phyloP scores from a whole-genome alignment of 257 asterid genomes.

The Nicotiana undulata region DNA sequence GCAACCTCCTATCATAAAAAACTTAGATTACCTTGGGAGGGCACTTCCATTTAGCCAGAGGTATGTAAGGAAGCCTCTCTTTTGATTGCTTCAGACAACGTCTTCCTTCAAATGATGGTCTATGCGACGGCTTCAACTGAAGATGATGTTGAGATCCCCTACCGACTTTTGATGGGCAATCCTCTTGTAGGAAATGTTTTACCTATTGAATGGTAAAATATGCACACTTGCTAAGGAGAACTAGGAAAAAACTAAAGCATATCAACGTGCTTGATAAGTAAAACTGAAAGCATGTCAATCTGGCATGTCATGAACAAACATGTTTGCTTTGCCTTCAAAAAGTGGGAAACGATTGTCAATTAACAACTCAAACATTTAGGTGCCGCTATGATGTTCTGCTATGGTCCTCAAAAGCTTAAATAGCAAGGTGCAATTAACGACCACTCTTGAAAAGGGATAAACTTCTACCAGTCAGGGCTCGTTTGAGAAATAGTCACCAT shows the following conservation, averaged over 20 bases:
- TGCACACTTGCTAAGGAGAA: background rate
- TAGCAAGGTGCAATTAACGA: background rate
- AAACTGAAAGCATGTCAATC: background rate
- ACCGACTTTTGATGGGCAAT: constrained; percentile 13
- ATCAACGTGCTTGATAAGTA: background rate
- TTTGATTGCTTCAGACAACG: background rate
- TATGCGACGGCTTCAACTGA: background rate
- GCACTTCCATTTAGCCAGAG: constrained; percentile 19
- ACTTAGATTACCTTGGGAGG: constrained; percentile 21
- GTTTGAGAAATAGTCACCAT: background rate
- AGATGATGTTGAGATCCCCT: background rate
- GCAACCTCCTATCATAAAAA: background rate
- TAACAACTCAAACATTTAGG: background rate
- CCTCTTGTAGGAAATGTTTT: background rate
- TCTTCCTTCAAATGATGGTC: background rate
- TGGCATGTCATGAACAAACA: background rate
- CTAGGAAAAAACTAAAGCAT: background rate
- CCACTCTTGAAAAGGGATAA: background rate
- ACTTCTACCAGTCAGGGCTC: background rate
- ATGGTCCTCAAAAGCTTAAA: background rate
- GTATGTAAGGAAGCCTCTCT: background rate
- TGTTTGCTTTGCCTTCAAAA: background rate
- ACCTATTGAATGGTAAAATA: constrained; percentile 7
- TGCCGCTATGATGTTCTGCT: background rate
- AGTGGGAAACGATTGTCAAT: background rate